Evolutionary conservation across 805 yeast species (phyloP), one percentile per base, ranked within the genome.

Genomic region (Candida hispaniensis): DNA sequence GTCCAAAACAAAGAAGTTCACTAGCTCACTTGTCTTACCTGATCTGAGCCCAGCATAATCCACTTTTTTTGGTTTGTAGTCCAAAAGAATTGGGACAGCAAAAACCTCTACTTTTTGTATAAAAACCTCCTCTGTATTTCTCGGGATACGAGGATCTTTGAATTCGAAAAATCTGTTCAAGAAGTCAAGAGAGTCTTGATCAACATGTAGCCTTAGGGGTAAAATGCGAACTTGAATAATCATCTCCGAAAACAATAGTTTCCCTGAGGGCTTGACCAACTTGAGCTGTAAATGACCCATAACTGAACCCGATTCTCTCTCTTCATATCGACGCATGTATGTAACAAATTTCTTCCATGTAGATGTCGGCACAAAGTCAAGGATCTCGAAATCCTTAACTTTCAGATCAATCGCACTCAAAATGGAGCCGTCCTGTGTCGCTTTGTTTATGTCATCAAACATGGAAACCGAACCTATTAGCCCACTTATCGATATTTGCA

Each of bases 121-220:
- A 48, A 71, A 86, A 8, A 49, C 39, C 5, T 30, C 41, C 5
- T 29, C 39, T 10, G 26, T 32, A 10, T 23, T 24, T 4, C 34
- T 32, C 14, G 66, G 64, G n/a, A 73, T 65, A 10, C 79, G 58
- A 4, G 67, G 67, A 48, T 81, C 94, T 48, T 72, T 76, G 52
- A 91, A 91, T 41, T 75, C 85, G 19, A 79, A 72, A 56, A 83
- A 91, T 21, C 95, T 61, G 0, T 73, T 70, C 18, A 85, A 46
- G 45, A 88, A 86, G 39, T 85, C 95, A 12, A 85, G 61, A 0
- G 96, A 81, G 49, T 88, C 97, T 53, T 91, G 98, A 54, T 91
- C 97, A 26, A 91, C 73, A 51, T 82, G 83, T 10, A 91, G 55
- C 34, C 94, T 62, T 26, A 91, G 49, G 0, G 98, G 98, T 12